phyloP scores from a whole-genome alignment of 306 rosid species.

The Aeschynomene evenia region DNA sequence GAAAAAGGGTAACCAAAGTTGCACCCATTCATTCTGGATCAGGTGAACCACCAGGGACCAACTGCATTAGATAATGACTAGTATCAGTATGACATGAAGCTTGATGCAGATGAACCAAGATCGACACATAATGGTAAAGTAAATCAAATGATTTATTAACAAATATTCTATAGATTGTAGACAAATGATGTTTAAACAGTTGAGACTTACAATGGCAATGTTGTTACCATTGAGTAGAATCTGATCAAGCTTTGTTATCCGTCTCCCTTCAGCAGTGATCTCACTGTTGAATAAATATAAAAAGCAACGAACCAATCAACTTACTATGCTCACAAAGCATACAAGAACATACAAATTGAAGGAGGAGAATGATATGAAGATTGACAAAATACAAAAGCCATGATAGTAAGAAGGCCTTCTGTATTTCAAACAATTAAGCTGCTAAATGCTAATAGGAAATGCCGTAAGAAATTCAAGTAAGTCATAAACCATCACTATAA shows the following conservation, averaged over 20 bases:
- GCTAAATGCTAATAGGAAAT: slow-evolving; percentile 6
- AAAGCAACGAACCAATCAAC: slow-evolving; percentile 33
- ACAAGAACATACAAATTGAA: background rate
- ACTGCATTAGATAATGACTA: slow-evolving; percentile 47
- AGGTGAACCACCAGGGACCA: slow-evolving; percentile 88
- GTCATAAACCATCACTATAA: no score
- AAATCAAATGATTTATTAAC: background rate
- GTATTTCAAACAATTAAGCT: background rate
- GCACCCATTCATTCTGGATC: slow-evolving; percentile 59
- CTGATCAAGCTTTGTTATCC: slow-evolving; percentile 97
- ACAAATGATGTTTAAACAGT: slow-evolving; percentile 1
- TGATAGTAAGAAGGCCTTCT: background rate
- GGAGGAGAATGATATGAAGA: slow-evolving; percentile 5
- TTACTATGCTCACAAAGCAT: background rate
- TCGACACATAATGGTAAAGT: background rate
- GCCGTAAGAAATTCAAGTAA: background rate
- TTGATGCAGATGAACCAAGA: background rate
- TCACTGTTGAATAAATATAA: slow-evolving; percentile 50
- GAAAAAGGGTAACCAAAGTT: slow-evolving; percentile 4
- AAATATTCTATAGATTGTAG: background rate
- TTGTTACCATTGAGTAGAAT: slow-evolving; percentile 95
- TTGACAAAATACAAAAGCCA: slow-evolving; percentile 24
- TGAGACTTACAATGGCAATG: slow-evolving; percentile 92
- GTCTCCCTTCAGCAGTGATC: slow-evolving; percentile 93
- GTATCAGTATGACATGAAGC: background rate